Conservation (phyloP, 768 basidiomycete species). For the Leccinum barrowsii region DNA sequence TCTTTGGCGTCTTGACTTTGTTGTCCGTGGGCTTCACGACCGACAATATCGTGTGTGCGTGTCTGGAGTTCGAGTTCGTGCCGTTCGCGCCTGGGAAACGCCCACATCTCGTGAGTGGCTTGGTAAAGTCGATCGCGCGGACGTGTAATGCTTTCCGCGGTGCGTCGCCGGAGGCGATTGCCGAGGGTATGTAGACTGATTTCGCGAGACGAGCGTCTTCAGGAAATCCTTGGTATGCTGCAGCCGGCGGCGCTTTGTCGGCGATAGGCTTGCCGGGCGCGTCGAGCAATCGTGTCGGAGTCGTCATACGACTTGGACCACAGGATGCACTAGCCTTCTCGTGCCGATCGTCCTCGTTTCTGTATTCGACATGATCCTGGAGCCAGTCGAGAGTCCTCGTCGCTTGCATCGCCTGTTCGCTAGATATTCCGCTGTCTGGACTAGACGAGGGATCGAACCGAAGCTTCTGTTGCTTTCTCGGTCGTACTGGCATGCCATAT, state of each 20-base stretch:
- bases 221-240: background rate
- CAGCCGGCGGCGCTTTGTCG: background rate
- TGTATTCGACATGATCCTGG: background rate
- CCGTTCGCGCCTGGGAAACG: slow-evolving; percentile 4
- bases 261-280: slow-evolving; percentile 8
- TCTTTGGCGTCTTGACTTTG: slow-evolving; percentile 23
- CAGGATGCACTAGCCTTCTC: too few relatives aligned
- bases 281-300: background rate
- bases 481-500: slow-evolving; percentile 29
- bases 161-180: background rate
- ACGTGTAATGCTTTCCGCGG: slow-evolving; percentile 1
- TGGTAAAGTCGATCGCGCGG: slow-evolving; percentile 30
- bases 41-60: slow-evolving; percentile 1
- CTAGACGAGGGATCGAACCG: slow-evolving; percentile 25
- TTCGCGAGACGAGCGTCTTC: background rate
- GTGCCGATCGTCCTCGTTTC: background rate
- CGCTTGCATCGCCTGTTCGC: background rate
- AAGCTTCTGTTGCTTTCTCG: slow-evolving; percentile 27
- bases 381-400: background rate
- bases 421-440: slow-evolving; percentile 7
- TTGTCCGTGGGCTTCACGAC: slow-evolving; percentile 3
- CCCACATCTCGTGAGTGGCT: slow-evolving; percentile 7
- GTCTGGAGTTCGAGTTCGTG: slow-evolving; percentile 2
- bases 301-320: background rate
- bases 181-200: background rate